These are phyloP conservation scores for Penicillium hesseltinei DNA, from an alignment of 2,329 filamentous ascomycete species.

Conservation along the genomic window DNA sequence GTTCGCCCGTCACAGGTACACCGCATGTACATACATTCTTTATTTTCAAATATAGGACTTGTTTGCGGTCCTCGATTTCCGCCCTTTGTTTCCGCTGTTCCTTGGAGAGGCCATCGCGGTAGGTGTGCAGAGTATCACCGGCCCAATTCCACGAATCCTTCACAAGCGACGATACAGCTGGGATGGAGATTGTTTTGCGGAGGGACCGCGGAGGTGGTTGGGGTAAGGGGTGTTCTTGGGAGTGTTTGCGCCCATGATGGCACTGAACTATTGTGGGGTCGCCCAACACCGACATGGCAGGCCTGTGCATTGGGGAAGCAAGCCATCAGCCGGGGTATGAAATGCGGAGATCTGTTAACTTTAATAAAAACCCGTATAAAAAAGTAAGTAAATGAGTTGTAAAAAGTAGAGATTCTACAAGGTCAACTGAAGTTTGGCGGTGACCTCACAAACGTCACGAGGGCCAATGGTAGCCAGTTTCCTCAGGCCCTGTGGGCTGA, in stretches of 20 bases:
- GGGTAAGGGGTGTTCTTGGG: conserved; percentile 4
- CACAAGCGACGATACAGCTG: conserved; percentile 36
- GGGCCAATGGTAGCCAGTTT: conserved; percentile 17
- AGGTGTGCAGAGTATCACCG: conserved; percentile 35
- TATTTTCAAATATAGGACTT: conserved; percentile 63
- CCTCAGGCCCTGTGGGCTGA: background rate
- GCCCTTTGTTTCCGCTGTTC: conserved; percentile 51
- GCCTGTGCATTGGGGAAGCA: conserved; percentile 23
- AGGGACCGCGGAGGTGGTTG: conserved; percentile 18
- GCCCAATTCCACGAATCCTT: conserved; percentile 37
- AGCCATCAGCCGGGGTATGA: conserved; percentile 25
- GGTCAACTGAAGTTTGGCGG: conserved; percentile 14
- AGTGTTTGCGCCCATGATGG: conserved; percentile 23
- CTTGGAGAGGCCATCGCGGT: conserved; percentile 54
- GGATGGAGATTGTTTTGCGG: conserved; percentile 31
- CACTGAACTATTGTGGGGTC: conserved; percentile 34
- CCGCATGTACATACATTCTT: conserved; percentile 56
- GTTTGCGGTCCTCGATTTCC: conserved; percentile 58
- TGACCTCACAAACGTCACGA: conserved; percentile 25
- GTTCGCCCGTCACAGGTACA: background rate
- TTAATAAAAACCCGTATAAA: conserved; percentile 2
- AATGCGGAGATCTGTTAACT: background rate
- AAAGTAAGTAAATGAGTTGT: background rate
- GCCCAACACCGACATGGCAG: conserved; percentile 33
- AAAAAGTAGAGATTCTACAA: background rate